Evolutionary conservation across 2,329 filamentous ascomycete species (phyloP).

Genomic region (Pseudogymnoascus pannorum): DNA sequence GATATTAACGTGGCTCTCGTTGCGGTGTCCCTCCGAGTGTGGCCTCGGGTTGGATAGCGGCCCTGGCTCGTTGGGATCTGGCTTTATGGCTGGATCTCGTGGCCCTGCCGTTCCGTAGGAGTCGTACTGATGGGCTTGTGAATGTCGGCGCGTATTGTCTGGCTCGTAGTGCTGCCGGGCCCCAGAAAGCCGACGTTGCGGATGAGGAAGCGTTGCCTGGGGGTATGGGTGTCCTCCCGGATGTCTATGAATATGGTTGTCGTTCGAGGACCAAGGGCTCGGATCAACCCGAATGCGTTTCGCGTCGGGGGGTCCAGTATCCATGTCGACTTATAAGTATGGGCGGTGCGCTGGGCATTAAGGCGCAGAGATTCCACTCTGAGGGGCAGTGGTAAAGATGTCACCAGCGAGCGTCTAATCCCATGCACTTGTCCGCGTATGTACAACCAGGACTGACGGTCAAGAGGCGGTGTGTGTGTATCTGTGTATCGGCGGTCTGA

Average conservation of each 20-base stretch:
- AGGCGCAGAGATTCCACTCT: not conserved
- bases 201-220: conserved; percentile 25
- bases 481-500: not conserved
- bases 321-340: conserved; percentile 37
- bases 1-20: conserved; percentile 22
- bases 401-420: not conserved
- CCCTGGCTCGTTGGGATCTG: conserved; percentile 37
- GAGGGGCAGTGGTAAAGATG: not conserved
- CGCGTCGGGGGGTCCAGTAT: conserved; percentile 49
- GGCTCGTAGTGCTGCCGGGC: conserved; percentile 7
- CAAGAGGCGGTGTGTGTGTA: not conserved
- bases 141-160: not conserved
- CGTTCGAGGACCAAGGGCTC: conserved; percentile 25
- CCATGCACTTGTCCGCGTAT: not conserved
- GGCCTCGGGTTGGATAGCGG: conserved; percentile 31
- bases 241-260: not conserved
- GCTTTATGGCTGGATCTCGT: conserved; percentile 49
- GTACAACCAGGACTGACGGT: not conserved
- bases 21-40: conserved; percentile 22
- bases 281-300: conserved; percentile 52
- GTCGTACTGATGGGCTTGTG: not conserved
- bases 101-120: conserved; percentile 16
- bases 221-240: conserved; percentile 36
- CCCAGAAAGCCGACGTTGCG: conserved; percentile 19
- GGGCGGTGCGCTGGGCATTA: not conserved